These are phyloP conservation scores for Phytophthora pistaciae DNA, from an alignment of 352 stramenopile genomes.

Conservation along the genomic window DNA sequence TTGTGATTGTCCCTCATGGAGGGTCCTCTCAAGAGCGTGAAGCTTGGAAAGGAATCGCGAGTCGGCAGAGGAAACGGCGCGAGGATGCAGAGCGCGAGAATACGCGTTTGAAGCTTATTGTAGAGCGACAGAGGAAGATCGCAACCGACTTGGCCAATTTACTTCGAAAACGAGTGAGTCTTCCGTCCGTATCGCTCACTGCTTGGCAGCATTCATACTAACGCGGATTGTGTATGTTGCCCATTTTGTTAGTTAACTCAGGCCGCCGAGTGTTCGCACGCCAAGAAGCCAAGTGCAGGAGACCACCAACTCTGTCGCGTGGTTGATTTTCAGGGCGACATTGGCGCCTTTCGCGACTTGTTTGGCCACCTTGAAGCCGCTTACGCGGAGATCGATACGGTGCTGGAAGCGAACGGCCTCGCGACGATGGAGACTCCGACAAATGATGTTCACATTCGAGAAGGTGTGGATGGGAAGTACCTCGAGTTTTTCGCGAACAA, in stretches of 20 bases:
- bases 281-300: constrained; percentile 1
- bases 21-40: neutral
- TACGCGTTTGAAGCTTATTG: constrained; percentile 27
- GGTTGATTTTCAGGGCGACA: constrained; percentile 6
- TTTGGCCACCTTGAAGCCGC: constrained; percentile 20
- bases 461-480: constrained; percentile 29
- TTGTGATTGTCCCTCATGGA: constrained; percentile 2
- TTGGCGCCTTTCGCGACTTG: constrained; percentile 19
- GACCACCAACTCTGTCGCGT: neutral
- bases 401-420: constrained; percentile 29
- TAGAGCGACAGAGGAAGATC: constrained; percentile 50
- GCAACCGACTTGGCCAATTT: constrained; percentile 40
- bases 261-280: constrained; percentile 3
- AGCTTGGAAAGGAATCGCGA: constrained; percentile 25
- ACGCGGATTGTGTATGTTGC: neutral
- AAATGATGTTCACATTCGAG: constrained; percentile 22
- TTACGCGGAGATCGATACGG: constrained; percentile 19
- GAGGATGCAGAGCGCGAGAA: constrained; percentile 35
- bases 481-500: constrained; percentile 35
- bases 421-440: neutral
- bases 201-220: neutral
- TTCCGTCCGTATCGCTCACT: too few relatives aligned
- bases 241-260: neutral
- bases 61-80: constrained; percentile 17
- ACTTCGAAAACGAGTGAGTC: constrained; percentile 26